phyloP scores from a whole-genome alignment of 2,329 filamentous ascomycete genomes.

The Pseudocercospora pini-densiflorae region DNA sequence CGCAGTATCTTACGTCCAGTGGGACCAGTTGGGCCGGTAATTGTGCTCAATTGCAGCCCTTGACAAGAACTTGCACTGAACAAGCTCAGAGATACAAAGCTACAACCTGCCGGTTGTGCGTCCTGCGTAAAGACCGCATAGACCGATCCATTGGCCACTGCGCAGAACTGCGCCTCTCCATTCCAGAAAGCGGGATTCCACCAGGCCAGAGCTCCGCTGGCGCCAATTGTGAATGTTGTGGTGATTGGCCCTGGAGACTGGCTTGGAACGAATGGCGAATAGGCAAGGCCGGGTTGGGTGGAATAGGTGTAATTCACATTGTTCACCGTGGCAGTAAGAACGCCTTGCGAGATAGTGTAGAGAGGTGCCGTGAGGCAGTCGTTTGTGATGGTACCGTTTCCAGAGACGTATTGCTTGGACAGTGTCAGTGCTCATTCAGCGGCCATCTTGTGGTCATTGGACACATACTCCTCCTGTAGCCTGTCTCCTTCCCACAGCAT shows the following conservation, averaged over 20 bases:
- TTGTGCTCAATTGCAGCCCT: constrained; percentile 27
- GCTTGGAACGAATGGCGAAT: constrained; percentile 32
- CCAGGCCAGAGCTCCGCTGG: constrained; percentile 32
- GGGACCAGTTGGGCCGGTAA: constrained; percentile 22
- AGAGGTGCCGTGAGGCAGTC: constrained; percentile 37
- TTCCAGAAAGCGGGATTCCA: constrained; percentile 34
- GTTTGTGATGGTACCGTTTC: constrained; percentile 37
- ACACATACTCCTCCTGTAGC: constrained; percentile 14
- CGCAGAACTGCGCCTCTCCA: constrained; percentile 37
- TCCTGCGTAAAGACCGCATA: constrained; percentile 36
- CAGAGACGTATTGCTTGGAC: constrained; percentile 29
- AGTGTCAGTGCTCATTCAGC: constrained; percentile 37
- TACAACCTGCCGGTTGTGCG: constrained; percentile 32
- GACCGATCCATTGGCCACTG: constrained; percentile 36
- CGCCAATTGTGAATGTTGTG: constrained; percentile 32
- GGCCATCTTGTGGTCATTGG: constrained; percentile 28
- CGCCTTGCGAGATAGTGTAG: constrained; percentile 34
- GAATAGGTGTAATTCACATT: constrained; percentile 36
- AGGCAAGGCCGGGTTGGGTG: constrained; percentile 30
- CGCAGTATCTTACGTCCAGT: constrained; percentile 11
- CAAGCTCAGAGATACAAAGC: constrained; percentile 34
- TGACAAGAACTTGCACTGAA: constrained; percentile 34
- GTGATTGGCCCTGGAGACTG: constrained; percentile 34
- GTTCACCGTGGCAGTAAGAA: constrained; percentile 34
- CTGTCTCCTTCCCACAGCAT: constrained; percentile 16